Percentiles rank a stretch among this genome's conserved stretches.
phyloP scores from a whole-genome alignment of 495 filamentous ascomycete species.

The Apodospora peruviana region DNA sequence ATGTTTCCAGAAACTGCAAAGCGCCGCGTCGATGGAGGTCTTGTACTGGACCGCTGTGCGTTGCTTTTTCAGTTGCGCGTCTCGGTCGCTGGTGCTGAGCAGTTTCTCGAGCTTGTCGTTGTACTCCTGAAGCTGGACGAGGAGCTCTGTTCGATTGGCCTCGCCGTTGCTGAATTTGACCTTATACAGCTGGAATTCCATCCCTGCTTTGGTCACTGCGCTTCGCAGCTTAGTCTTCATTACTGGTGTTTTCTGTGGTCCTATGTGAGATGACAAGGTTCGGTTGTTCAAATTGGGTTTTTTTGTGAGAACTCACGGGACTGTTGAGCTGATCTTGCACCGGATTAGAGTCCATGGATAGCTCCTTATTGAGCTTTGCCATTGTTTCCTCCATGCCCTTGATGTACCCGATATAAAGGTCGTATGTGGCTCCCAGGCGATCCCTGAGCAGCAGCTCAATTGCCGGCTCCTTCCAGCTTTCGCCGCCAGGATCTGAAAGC shows the following conservation, averaged over 20 bases:
- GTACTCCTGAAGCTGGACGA: constrained; percentile 5
- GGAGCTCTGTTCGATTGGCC: background rate
- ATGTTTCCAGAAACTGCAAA: constrained; percentile 7
- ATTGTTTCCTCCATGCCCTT: constrained; percentile 4
- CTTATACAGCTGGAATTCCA: background rate
- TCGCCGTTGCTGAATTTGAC: constrained; percentile 3
- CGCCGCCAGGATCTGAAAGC: constrained; percentile 7
- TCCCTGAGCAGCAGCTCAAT: background rate
- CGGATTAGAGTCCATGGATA: background rate
- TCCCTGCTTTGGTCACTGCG: background rate
- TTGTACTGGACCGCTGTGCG: background rate
- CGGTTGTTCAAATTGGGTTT: too few species aligned
- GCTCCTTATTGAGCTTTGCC: constrained; percentile 5
- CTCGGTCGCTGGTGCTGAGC: background rate
- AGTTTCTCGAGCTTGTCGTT: constrained; percentile 5
- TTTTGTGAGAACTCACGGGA: background rate
- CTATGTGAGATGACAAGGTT: too few species aligned
- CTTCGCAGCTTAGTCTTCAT: background rate
- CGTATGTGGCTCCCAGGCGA: constrained; percentile 8
- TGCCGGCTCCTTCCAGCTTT: constrained; percentile 6
- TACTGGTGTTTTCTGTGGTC: constrained; percentile 1
- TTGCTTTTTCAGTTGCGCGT: background rate
- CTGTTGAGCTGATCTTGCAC: background rate
- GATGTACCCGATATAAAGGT: constrained; percentile 13
- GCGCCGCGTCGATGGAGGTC: background rate